Evolutionary conservation across 805 yeast species (phyloP), one percentile per base, ranked within the genome.

Genomic region (Maudiozyma serrabonitensis): DNA sequence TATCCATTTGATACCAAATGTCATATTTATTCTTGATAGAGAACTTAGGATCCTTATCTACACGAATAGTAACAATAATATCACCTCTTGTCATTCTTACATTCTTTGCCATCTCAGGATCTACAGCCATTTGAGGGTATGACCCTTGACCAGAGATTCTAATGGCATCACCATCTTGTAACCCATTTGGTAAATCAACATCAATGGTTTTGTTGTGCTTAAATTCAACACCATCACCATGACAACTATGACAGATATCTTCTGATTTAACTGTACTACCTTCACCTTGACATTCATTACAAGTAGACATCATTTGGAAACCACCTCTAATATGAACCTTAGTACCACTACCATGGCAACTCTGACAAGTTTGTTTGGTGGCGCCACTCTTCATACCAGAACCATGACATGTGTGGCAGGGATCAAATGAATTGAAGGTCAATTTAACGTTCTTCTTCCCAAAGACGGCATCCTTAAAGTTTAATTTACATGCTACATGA

Each of bases 261-360:
- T 72, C 69, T 18, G 76, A 73, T 44, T 81, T 77, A 46, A 89
- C 80, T 4, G 73, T 75, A 1, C 88, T 93, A 48, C 99, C 99
- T 6, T 86, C 72, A 40, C 99, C 99, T 43, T 76, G 81, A 74
- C 99, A 93, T 3, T 81, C 71, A 46, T 75, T 75, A 75, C 99
- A 93, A 12, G 96, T 88, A 0, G 96, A 81, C 2, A 95, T 83
- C 96, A 93, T 89, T 60, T 90, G 96, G 77, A 91, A 93, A 0
- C 98, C 98, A 4, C 95, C 96, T 56, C 83, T 76, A 44, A 81
- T 74, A 59, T 91, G 97, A 19, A 89, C 84, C 16, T 84, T 80
- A 35, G 90, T 84, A 4, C 99, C 99, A 0, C 95, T 79, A 50
- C 99, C 99, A 50, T 88, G 87, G 73, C 99, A 93, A 2, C 87